Evolutionary conservation across 2,329 filamentous ascomycete species (phyloP).

Genomic region (Camptophora hylomeconis): DNA sequence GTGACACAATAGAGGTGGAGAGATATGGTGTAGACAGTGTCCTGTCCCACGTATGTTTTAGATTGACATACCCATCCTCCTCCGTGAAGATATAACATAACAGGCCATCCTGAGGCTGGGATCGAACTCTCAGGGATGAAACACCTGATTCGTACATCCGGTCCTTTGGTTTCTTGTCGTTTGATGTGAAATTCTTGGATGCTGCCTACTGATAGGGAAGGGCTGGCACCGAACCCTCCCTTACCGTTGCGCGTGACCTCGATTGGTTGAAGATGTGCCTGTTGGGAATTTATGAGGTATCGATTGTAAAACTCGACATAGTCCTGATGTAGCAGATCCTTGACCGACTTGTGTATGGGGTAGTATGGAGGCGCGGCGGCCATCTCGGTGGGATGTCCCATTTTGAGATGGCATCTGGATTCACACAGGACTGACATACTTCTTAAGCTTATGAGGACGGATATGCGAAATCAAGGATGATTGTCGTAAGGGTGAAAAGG

Average conservation of each 20-base stretch:
- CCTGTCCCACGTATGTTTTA: too few relatives aligned
- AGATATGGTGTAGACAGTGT: too few relatives aligned
- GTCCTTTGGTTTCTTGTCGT: slow-evolving; percentile 34
- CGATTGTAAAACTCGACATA: slow-evolving; percentile 42
- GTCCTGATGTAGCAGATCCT: slow-evolving; percentile 34
- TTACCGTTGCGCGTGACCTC: background rate
- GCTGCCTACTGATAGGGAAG: slow-evolving; percentile 40
- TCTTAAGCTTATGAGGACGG: too few relatives aligned
- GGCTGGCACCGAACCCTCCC: too few relatives aligned
- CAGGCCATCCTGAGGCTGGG: slow-evolving; percentile 36
- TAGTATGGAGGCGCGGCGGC: too few relatives aligned
- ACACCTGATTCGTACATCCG: slow-evolving; percentile 34
- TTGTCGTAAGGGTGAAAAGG: too few relatives aligned
- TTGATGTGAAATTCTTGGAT: slow-evolving; percentile 31
- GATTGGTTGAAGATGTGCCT: background rate
- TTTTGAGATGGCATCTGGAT: too few relatives aligned
- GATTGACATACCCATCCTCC: slow-evolving; percentile 52
- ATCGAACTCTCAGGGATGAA: slow-evolving; percentile 36
- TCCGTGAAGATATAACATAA: slow-evolving; percentile 45
- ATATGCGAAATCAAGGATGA: too few relatives aligned
- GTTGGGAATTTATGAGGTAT: slow-evolving; percentile 37
- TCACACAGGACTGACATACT: too few relatives aligned
- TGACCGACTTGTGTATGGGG: slow-evolving; percentile 36
- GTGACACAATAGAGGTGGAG: too few relatives aligned
- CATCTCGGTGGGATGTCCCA: too few relatives aligned